These are phyloP conservation scores for Alternaria triticimaculans DNA, from an alignment of 2,329 filamentous ascomycete species.

Conservation along the genomic window DNA sequence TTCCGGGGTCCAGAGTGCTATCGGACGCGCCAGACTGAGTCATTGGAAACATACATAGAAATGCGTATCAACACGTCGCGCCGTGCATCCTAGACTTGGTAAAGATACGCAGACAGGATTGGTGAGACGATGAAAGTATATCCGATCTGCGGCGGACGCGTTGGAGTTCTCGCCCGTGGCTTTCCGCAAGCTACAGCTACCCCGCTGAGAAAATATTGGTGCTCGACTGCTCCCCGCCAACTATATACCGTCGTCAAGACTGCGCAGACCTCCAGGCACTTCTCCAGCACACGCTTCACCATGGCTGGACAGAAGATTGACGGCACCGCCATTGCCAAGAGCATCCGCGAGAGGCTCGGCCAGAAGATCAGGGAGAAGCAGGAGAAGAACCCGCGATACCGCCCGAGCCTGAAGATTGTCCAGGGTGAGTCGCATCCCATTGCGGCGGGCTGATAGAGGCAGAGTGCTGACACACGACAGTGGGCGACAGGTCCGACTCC, in stretches of 20 bases:
- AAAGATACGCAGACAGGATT: slow-evolving; percentile 32
- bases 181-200: slow-evolving; percentile 42
- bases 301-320: slow-evolving; percentile 95
- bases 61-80: slow-evolving; percentile 23
- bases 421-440: slow-evolving; percentile 68
- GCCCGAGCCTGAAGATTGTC: slow-evolving; percentile 90
- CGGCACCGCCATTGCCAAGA: slow-evolving; percentile 92
- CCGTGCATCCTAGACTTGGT: slow-evolving; percentile 31
- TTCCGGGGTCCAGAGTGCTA: slow-evolving; percentile 14
- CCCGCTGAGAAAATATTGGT: slow-evolving; percentile 39
- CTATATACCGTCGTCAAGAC: slow-evolving; percentile 25
- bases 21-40: slow-evolving; percentile 22
- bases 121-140: slow-evolving; percentile 32
- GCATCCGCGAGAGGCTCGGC: slow-evolving; percentile 82
- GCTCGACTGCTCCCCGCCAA: slow-evolving; percentile 22
- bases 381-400: slow-evolving; percentile 82
- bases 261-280: slow-evolving; percentile 33
- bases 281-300: slow-evolving; percentile 62
- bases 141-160: slow-evolving; percentile 42
- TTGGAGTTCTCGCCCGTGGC: slow-evolving; percentile 32
- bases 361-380: slow-evolving; percentile 83
- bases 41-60: slow-evolving; percentile 18
- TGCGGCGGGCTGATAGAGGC: neutral
- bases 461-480: slow-evolving; percentile 54
- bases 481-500: slow-evolving; percentile 91